These are phyloP conservation scores for Boletellus deceptivus DNA, from an alignment of 1,284 basidiomycete genomes.

Conservation along the genomic window DNA sequence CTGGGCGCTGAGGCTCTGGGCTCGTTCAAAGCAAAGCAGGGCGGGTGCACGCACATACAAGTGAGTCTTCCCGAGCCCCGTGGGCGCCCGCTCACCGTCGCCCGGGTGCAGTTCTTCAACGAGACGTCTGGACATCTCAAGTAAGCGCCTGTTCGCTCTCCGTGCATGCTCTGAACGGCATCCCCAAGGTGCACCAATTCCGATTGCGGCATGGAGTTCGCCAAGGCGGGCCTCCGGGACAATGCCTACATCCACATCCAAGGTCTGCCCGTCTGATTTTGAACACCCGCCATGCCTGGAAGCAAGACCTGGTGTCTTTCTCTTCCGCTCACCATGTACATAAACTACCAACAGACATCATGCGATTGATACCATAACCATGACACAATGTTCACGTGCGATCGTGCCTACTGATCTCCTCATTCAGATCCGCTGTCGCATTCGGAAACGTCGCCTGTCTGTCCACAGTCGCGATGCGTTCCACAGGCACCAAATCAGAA, in stretches of 20 bases:
- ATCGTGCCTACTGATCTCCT: constrained; percentile 50
- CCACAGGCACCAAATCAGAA: constrained; percentile 60
- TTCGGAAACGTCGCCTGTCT: constrained; percentile 48
- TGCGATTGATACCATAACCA: constrained; percentile 16
- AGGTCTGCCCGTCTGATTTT: constrained; percentile 36
- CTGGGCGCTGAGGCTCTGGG: constrained; percentile 40
- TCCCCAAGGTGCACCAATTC: constrained; percentile 35
- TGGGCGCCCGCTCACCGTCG: too few species aligned
- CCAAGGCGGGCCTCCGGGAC: constrained; percentile 39
- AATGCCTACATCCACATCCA: constrained; percentile 42
- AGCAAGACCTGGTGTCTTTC: constrained; percentile 27
- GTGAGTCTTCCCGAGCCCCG: constrained; percentile 22
- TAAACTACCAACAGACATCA: constrained; percentile 23
- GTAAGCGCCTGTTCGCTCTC: constrained; percentile 24
- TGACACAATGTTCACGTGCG: constrained; percentile 17
- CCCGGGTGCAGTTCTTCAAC: constrained; percentile 38
- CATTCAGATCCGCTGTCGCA: constrained; percentile 65
- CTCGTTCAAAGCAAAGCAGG: constrained; percentile 42
- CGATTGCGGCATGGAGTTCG: constrained; percentile 41
- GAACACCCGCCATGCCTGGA: not conserved
- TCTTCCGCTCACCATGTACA: constrained; percentile 29
- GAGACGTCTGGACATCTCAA: constrained; percentile 38
- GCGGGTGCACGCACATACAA: constrained; percentile 43
- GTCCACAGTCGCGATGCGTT: constrained; percentile 58
- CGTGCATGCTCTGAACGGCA: constrained; percentile 14